phyloP scores from a whole-genome alignment of 768 basidiomycete species.

The Leccinum fibrillosum region DNA sequence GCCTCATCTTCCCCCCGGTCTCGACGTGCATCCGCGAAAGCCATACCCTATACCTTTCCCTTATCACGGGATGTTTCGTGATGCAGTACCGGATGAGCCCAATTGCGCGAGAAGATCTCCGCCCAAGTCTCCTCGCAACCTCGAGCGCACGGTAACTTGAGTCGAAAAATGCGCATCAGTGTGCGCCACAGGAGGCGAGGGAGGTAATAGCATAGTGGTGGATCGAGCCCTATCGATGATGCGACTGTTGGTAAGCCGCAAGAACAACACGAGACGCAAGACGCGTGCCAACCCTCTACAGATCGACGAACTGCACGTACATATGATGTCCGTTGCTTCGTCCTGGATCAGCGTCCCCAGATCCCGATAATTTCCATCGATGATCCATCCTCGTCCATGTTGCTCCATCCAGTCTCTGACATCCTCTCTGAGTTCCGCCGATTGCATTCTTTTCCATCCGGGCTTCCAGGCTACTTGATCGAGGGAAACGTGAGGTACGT shows the following conservation, averaged over 20 bases:
- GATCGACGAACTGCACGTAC: conserved; percentile 31
- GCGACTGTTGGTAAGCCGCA: neutral
- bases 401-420: conserved; percentile 22
- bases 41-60: conserved; percentile 18
- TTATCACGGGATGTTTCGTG: conserved; percentile 34
- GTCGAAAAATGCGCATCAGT: conserved; percentile 40
- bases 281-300: neutral
- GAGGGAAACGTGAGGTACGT: conserved; percentile 46
- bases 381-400: conserved; percentile 45
- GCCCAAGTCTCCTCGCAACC: conserved; percentile 45
- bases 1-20: conserved; percentile 40
- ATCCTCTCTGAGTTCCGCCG: conserved; percentile 22
- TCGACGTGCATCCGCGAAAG: conserved; percentile 19
- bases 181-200: conserved; percentile 57
- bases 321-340: conserved; percentile 49
- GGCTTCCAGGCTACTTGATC: conserved; percentile 51
- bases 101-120: conserved; percentile 43
- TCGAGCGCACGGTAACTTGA: conserved; percentile 40
- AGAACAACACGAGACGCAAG: neutral
- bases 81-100: conserved; percentile 52
- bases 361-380: conserved; percentile 47
- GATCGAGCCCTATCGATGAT: conserved; percentile 57
- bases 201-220: conserved; percentile 57
- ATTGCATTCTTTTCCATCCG: conserved; percentile 38
- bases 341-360: conserved; percentile 35